Base-by-base conservation (phyloP, 108 stramenopile species). In the Stephanodiscus triporus region DNA sequence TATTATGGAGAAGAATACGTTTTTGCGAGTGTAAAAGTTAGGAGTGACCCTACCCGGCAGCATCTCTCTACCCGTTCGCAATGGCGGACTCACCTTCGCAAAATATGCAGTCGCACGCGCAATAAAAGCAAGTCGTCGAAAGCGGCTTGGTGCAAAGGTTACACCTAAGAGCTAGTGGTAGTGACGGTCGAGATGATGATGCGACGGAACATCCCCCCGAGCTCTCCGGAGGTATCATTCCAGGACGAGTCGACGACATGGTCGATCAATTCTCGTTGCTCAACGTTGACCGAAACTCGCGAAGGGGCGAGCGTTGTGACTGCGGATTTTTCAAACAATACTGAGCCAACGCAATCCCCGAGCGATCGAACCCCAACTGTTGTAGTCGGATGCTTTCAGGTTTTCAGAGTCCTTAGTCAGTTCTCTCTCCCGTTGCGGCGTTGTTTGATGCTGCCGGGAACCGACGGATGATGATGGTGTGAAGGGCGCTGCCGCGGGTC, bases 81-180 rank as follows among this genome's bases (percentile, higher is more conserved):
- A 57, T 11, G 56, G 16, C 27, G 27, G 8, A 60, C 89, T 72
- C 76, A 88, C 89, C 89, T 76, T 92, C 89, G 60, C 91, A 92
- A 77, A 92, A 92, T 23, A 88, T 68, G 43, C 91, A 92, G 62
- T 88, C 85, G 61, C 91, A 92, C 14, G 88, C 76, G 61, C 88
- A 89, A 20, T 90, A 80, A 78, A 90, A 92, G 53, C 88, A 85
- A 7, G 91, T 92, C 23, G 87, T 87, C 26, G 80, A 69, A 27
- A 92, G 75, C 6, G 86, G 85, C 63, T 87, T 88, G 11, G 71
- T 55, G 66, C 91, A 92, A 3, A 71, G 82, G 69, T 92, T 92
- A 77, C 91, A 92, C 37, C 75, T 43, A 11, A 89, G 70, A 24
- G 88, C 76, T 9, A 59, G 45, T 24, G 64, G 59, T 9, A 59